A percentile compares a stretch with the other conserved stretches of the same genome.
phyloP scores from a whole-genome alignment of 305 asterid genomes.

The Fraxinus angustifolia region DNA sequence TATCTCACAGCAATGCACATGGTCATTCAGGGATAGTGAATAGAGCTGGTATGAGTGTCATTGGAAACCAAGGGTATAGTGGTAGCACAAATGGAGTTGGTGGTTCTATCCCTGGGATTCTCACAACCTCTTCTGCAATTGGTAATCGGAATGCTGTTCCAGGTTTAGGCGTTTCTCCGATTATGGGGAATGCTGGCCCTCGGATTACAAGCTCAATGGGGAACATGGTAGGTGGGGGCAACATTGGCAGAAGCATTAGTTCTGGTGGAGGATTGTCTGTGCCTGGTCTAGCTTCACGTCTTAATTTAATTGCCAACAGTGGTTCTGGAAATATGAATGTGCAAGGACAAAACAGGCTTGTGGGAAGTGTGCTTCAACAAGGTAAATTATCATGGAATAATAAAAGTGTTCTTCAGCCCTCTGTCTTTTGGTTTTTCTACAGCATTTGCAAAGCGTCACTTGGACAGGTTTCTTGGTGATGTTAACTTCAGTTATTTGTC shows the following conservation, averaged over 20 bases:
- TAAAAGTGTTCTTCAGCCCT: conserved; percentile 17
- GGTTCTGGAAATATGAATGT: conserved; percentile 79
- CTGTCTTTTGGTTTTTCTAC: neutral
- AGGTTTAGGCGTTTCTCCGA: conserved; percentile 80
- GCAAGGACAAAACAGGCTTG: conserved; percentile 84
- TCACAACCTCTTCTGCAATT: conserved; percentile 78
- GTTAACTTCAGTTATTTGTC: neutral
- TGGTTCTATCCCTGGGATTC: conserved; percentile 93
- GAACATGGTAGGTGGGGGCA: conserved; percentile 79
- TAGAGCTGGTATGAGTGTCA: conserved; percentile 79
- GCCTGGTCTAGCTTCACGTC: conserved; percentile 81
- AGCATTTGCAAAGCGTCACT: conserved; percentile 12
- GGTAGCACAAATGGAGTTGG: conserved; percentile 73
- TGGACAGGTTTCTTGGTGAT: neutral
- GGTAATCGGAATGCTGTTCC: conserved; percentile 76
- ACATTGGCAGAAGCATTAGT: conserved; percentile 78
- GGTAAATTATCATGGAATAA: conserved; percentile 41
- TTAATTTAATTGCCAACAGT: conserved; percentile 61
- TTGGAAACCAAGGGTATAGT: conserved; percentile 82
- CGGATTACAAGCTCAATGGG: conserved; percentile 80
- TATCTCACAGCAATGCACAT: conserved; percentile 79
- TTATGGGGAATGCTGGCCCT: conserved; percentile 75
- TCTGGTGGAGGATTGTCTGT: conserved; percentile 88
- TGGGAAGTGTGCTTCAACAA: conserved; percentile 90
- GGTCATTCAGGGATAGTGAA: conserved; percentile 82